phyloP scores from a whole-genome alignment of 371 early-diverging fungal species.

The Spiromyces aspiralis region DNA sequence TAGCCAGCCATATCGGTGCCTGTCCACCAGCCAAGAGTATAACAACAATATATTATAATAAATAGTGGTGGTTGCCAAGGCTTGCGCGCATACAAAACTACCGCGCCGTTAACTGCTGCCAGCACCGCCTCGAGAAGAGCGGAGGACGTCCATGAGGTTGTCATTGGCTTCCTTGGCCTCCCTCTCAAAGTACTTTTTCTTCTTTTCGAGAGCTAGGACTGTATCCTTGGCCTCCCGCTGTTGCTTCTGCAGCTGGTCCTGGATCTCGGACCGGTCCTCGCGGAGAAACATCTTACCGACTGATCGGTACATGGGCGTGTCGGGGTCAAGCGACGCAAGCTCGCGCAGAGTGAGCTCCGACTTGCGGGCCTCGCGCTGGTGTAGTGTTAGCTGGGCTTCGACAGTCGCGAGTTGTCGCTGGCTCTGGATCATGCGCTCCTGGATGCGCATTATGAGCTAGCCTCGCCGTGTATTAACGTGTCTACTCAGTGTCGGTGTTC shows the following conservation, averaged over 20 bases:
- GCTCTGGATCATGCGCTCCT: conserved; percentile 31
- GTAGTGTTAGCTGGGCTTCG: conserved; percentile 47
- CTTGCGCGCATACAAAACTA: too few relatives aligned
- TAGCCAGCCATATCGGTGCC: too few relatives aligned
- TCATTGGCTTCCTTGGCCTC: conserved; percentile 45
- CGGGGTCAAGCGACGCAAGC: conserved; percentile 35
- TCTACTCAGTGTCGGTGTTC: too few relatives aligned
- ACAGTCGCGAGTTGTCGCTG: conserved; percentile 45
- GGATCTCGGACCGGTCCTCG: conserved; percentile 36
- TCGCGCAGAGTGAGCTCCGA: conserved; percentile 56
- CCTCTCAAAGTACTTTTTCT: conserved; percentile 56
- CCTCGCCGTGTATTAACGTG: too few relatives aligned
- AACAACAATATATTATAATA: too few relatives aligned
- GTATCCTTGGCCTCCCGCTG: conserved; percentile 32
- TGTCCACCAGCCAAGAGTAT: too few relatives aligned
- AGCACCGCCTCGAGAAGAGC: too few relatives aligned
- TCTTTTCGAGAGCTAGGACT: conserved; percentile 46
- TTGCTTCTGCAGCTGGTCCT: conserved; percentile 33
- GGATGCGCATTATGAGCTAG: background rate
- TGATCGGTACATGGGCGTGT: conserved; percentile 49
- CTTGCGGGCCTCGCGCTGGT: conserved; percentile 52
- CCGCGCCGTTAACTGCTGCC: too few relatives aligned
- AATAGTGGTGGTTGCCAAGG: too few relatives aligned
- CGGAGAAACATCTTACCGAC: conserved; percentile 67
- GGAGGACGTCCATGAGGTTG: conserved; percentile 44